Evolutionary conservation across 169 alveolate species (phyloP), one percentile per base, ranked within the genome.

Genomic region (Eimeria tenella): DNA sequence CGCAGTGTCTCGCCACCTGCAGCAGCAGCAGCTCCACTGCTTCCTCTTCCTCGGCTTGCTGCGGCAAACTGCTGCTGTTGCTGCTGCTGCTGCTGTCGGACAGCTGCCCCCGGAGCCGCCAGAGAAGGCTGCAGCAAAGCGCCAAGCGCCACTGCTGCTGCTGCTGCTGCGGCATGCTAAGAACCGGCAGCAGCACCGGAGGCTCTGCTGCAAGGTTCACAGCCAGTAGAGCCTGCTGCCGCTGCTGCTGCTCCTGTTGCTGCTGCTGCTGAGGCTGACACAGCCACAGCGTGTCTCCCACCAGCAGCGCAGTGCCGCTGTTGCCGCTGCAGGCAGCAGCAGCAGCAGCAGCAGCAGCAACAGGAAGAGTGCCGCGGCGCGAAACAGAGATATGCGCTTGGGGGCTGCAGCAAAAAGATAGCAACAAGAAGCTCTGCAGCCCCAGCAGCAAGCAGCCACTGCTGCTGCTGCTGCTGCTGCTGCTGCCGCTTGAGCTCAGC

Each of bases 161-260:
- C 77, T 58, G 90, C 77, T 82, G 90, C 90, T 82, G 90, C 77
- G 7, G 90, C 90, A 56, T 1, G 49, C 56, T 31, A n/a, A 55
- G 6, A 9, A 82, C 60, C 25, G 90, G 90, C 90, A 82, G 90
- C 73, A 82, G 90, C 77, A 82, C 50, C 23, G 90, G 90, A 21
- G 77, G 77, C 42, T 82, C 90, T 82, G 77, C 90, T 82, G 90
- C 49, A 1, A 82, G 77, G 19, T 82, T 25, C 42, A 82, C 75
- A 82, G 90, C 90, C 77, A 82, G 62, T 56, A 82, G 52, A 21
- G 17, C 68, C 42, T 60, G 77, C 77, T 55, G 75, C 70, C 4
- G 89, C 74, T 55, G 89, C 89, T 55, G 89, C 90, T 82, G 77
- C 73, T 53, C 62, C 87, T 77, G 87, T 65, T 79, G 88, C 71